These are phyloP conservation scores for Cadophora sp. DNA, from an alignment of 2,329 filamentous ascomycete species.

Conservation along the genomic window DNA sequence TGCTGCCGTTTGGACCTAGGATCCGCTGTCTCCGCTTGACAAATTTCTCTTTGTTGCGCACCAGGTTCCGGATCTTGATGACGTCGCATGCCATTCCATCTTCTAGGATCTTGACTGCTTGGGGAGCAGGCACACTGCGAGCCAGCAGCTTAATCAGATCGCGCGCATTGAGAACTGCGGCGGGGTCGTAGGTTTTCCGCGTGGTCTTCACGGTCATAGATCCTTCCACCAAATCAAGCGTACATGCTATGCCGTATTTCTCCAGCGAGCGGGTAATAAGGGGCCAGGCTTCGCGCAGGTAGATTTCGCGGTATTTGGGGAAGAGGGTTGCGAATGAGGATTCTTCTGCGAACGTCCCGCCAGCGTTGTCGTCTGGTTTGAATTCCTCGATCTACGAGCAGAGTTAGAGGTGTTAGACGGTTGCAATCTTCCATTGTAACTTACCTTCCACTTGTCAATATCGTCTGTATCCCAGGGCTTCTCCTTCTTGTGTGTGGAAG, in stretches of 20 bases:
- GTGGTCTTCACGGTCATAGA: constrained; percentile 98
- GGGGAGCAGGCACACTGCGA: constrained; percentile 88
- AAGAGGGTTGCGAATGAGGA: constrained; percentile 89
- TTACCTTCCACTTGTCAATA: constrained; percentile 93
- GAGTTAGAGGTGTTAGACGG: constrained; percentile 13
- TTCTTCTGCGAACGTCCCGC: constrained; percentile 89
- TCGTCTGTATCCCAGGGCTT: constrained; percentile 98
- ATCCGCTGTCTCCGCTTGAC: constrained; percentile 94
- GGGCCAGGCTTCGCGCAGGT: constrained; percentile 92
- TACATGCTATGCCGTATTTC: constrained; percentile 87
- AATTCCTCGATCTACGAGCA: constrained; percentile 75
- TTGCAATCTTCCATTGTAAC: background rate
- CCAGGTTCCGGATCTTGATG: constrained; percentile 91
- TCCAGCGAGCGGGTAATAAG: constrained; percentile 87
- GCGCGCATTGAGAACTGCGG: constrained; percentile 89
- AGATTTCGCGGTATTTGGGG: constrained; percentile 95
- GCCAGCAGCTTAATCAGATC: constrained; percentile 94
- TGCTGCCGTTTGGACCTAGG: constrained; percentile 88
- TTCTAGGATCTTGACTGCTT: constrained; percentile 93
- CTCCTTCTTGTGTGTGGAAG: constrained; percentile 86
- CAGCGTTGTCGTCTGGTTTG: constrained; percentile 82
- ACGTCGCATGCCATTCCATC: constrained; percentile 93
- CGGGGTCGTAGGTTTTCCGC: constrained; percentile 88
- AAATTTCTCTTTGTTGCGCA: constrained; percentile 93
- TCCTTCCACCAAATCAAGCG: constrained; percentile 92